Base-by-base conservation (phyloP, 2,329 filamentous ascomycete genomes). In the Seiridium cupressi region DNA sequence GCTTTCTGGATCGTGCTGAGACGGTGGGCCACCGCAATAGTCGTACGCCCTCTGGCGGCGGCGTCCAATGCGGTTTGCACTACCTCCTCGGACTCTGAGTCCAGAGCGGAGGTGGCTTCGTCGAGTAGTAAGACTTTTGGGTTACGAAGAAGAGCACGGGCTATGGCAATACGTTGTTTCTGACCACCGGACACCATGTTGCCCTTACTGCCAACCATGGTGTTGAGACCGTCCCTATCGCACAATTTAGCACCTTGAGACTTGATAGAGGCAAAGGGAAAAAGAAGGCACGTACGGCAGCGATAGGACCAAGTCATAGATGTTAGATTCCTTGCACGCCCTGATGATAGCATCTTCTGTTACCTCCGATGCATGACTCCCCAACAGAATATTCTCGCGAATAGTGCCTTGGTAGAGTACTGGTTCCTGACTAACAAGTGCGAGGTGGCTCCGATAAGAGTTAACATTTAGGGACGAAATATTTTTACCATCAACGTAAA, bases 361-460 rank as follows among this genome's bases (percentile, higher is more conserved):
- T 86, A 68, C 85, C 84, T 54, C 93, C 89, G 42, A 88, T 77
- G 46, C 66, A 72, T 97, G 92, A 64, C 87, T 86, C 58, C 95
- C 95, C 66, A 96, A 88, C 11, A 84, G 82, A 68, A 99, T 97
- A 73, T 97, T 98, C 56, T 92, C 84, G 71, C 84, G 93, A 68
- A 98, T 97, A 0, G 92, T 93, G 0, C 47, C 47, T 38, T 89
- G 89, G 72, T 98, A 99, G 0, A 98, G 84, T 0, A 91, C 89
- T 2, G 94, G 93, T 70, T 99, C 95, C 72, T 98, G 95, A 64
- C 91, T 93, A 58, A 99, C 95, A 3, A 98, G 81, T 1, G 93
- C 89, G 69, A 98, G 92, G 68, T 97, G 92, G 71, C 93, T 92
- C 59, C 95, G 89, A 77, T 62, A 98, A 79, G 93, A 94, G 98